Percentiles rank a stretch among this genome's conserved stretches.
Conservation (phyloP, 1,139 yeast genomes). For the Suhomyces ambrosiae region DNA sequence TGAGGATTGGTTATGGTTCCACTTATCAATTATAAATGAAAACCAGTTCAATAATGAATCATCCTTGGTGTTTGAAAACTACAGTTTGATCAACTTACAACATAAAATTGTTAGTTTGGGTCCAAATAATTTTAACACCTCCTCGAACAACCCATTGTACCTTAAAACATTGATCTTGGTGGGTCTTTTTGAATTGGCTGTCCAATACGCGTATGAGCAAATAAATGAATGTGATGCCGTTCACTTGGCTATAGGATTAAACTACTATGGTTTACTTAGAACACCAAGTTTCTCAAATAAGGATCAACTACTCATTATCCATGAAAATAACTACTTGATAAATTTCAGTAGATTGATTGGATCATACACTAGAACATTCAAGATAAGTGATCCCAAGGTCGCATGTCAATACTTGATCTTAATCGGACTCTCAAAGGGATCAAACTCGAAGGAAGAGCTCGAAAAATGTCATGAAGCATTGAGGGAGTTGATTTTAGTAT, state of each 20-base stretch:
- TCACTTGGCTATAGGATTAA: slow-evolving; percentile 82
- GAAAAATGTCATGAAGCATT: slow-evolving; percentile 76
- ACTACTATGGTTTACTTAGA: slow-evolving; percentile 71
- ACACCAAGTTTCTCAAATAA: slow-evolving; percentile 39
- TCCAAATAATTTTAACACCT: slow-evolving; percentile 64
- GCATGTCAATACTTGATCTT: slow-evolving; percentile 86
- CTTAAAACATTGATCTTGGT: slow-evolving; percentile 72
- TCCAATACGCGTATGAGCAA: slow-evolving; percentile 63
- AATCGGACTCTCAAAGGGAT: slow-evolving; percentile 57
- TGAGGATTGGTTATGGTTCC: slow-evolving; percentile 98
- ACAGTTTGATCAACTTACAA: slow-evolving; percentile 75
- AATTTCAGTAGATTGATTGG: slow-evolving; percentile 65
- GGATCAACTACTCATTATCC: slow-evolving; percentile 37
- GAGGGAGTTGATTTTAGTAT: slow-evolving; percentile 80
- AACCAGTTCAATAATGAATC: slow-evolving; percentile 35
- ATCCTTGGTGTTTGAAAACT: slow-evolving; percentile 67
- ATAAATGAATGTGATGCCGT: slow-evolving; percentile 84
- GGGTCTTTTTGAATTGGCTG: slow-evolving; percentile 84
- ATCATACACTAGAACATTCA: slow-evolving; percentile 77
- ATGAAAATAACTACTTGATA: slow-evolving; percentile 46
- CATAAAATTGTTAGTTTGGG: slow-evolving; percentile 73
- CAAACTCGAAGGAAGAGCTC: slow-evolving; percentile 45
- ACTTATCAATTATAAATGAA: slow-evolving; percentile 73
- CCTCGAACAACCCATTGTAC: slow-evolving; percentile 71
- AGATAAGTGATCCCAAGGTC: slow-evolving; percentile 82